phyloP scores from a whole-genome alignment of 345 rosid genomes.

The Tarenaya hassleriana region DNA sequence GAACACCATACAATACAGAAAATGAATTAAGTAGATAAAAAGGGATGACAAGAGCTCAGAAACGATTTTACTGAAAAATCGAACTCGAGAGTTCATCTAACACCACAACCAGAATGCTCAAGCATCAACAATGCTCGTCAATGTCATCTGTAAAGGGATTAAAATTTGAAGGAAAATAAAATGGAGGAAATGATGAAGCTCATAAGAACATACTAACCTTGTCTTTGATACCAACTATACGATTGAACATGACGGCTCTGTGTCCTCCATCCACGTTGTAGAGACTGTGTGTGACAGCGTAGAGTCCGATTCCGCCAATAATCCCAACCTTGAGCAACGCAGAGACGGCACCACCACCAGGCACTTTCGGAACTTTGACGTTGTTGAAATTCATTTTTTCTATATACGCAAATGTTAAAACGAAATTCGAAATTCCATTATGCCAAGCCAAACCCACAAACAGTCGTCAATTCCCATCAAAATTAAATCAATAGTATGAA shows the following conservation, averaged over 20 bases:
- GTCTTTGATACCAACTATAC: conserved; percentile 28
- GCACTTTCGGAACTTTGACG: conserved; percentile 74
- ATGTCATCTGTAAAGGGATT: no score
- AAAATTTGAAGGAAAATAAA: no score
- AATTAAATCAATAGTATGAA: conserved; percentile 5
- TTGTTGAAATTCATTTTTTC: conserved; percentile 44
- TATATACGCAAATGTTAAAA: not conserved
- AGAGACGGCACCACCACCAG: conserved; percentile 61
- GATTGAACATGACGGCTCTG: conserved; percentile 33
- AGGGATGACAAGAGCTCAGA: no score
- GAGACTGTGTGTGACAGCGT: conserved; percentile 43
- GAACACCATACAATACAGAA: no score
- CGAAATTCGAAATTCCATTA: conserved; percentile 3
- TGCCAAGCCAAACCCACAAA: not conserved
- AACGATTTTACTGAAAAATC: no score
- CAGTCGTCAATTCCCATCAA: no score
- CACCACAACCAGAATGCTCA: no score
- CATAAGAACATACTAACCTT: conserved; percentile 26
- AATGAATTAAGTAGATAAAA: no score
- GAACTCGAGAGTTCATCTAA: no score
- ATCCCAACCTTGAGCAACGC: conserved; percentile 62
- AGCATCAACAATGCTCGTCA: no score
- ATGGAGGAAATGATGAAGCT: no score
- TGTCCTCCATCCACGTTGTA: conserved; percentile 33
- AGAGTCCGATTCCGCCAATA: conserved; percentile 63